phyloP scores from a whole-genome alignment of 352 stramenopile species.

The Phytophthora podocarpi region DNA sequence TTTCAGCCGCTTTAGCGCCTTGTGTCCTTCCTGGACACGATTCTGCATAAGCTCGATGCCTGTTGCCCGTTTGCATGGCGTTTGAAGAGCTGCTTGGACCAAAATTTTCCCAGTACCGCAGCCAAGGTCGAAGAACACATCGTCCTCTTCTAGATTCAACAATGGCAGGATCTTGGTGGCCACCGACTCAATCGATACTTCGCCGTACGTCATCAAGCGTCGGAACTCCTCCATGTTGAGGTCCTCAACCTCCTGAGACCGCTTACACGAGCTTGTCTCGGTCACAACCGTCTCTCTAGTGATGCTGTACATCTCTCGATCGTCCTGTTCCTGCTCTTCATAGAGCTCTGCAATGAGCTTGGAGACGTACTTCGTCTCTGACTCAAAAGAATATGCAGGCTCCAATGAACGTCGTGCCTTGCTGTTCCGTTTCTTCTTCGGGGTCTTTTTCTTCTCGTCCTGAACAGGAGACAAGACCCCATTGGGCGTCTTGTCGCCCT shows the following conservation, averaged over 20 bases:
- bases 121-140: conserved; percentile 86
- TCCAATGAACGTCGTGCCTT: conserved; percentile 58
- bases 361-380: conserved; percentile 41
- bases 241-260: conserved; percentile 73
- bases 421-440: conserved; percentile 42
- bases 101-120: conserved; percentile 86
- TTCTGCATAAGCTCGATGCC: conserved; percentile 90
- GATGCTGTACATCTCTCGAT: conserved; percentile 81
- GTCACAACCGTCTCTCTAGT: conserved; percentile 63
- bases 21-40: conserved; percentile 62
- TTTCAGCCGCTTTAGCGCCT: conserved; percentile 58
- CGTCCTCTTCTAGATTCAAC: conserved; percentile 59
- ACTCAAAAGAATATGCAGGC: conserved; percentile 37
- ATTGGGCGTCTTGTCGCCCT: conserved; percentile 13
- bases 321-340: conserved; percentile 76
- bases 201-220: conserved; percentile 80
- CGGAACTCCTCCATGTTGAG: conserved; percentile 70
- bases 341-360: conserved; percentile 66
- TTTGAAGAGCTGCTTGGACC: conserved; percentile 75
- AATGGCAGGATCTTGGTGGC: conserved; percentile 69
- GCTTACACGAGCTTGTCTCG: conserved; percentile 60
- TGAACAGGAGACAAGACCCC: conserved; percentile 54
- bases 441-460: conserved; percentile 57
- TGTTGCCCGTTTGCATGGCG: conserved; percentile 61
- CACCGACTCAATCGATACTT: conserved; percentile 76